phyloP scores from a whole-genome alignment of 2,329 filamentous ascomycete genomes.

The Sclerotiophoma versabilis region DNA sequence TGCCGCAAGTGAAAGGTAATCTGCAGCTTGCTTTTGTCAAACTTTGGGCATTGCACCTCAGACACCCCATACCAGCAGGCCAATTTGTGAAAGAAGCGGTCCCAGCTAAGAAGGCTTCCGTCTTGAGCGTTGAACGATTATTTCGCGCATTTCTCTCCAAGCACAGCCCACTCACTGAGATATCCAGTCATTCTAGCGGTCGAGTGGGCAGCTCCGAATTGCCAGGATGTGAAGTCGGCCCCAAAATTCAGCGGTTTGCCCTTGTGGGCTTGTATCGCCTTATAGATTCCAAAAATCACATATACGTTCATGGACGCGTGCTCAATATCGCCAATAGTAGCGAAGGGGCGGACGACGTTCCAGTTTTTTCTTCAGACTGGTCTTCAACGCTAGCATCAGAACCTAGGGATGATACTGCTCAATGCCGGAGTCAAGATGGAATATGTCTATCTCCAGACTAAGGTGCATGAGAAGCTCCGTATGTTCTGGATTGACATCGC shows the following conservation, averaged over 20 bases:
- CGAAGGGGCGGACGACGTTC: conserved; percentile 17
- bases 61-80: conserved; percentile 16
- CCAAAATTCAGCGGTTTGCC: conserved; percentile 13
- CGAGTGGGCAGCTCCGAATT: conserved; percentile 13
- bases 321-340: conserved; percentile 12
- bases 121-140: conserved; percentile 17
- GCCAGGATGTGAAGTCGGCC: conserved; percentile 13
- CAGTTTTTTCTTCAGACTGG: conserved; percentile 25
- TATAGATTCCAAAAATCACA: conserved; percentile 15
- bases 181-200: conserved; percentile 21
- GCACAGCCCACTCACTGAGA: conserved; percentile 22
- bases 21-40: background rate
- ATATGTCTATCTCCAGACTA: conserved; percentile 28
- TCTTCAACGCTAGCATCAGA: conserved; percentile 28
- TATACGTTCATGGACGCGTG: conserved; percentile 21
- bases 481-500: conserved; percentile 43
- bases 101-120: conserved; percentile 5
- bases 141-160: conserved; percentile 17
- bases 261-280: conserved; percentile 19
- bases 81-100: conserved; percentile 21
- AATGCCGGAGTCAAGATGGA: conserved; percentile 32
- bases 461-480: conserved; percentile 48
- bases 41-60: background rate
- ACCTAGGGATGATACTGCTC: conserved; percentile 17
- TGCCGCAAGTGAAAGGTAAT: background rate